Evolutionary conservation across 768 basidiomycete genomes (phyloP).

Genomic region (Dioszegia hungarica): DNA sequence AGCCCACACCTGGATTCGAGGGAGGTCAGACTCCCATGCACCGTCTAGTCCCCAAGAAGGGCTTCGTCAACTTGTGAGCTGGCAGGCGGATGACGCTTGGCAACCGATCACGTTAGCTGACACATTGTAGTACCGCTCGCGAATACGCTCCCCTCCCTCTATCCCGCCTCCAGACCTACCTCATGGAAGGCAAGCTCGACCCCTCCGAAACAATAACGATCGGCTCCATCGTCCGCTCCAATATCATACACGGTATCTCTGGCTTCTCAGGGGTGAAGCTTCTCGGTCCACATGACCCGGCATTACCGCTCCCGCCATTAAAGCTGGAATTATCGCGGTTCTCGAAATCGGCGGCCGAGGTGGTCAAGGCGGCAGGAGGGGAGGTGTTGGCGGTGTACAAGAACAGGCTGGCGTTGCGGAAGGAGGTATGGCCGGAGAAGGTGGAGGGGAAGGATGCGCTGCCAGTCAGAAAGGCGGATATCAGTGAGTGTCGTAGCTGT

Average conservation of each 20-base stretch:
- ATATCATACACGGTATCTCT: conserved; percentile 79
- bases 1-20: conserved; percentile 77
- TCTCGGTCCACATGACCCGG: conserved; percentile 57
- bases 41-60: conserved; percentile 83
- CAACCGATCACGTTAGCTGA: background rate
- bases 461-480: conserved; percentile 80
- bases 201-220: conserved; percentile 85
- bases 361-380: conserved; percentile 77
- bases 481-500: too few species aligned
- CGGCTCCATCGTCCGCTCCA: conserved; percentile 72
- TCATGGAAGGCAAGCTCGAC: conserved; percentile 66
- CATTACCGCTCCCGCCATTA: conserved; percentile 55
- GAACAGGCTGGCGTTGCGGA: conserved; percentile 75
- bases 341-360: conserved; percentile 75
- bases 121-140: conserved; percentile 49
- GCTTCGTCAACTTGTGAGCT: conserved; percentile 85
- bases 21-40: conserved; percentile 95
- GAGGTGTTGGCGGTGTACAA: conserved; percentile 85
- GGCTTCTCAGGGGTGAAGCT: conserved; percentile 77
- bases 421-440: conserved; percentile 46
- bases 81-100: too few species aligned
- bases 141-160: conserved; percentile 79
- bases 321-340: conserved; percentile 79
- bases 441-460: conserved; percentile 65
- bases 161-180: conserved; percentile 83